These are phyloP conservation scores for Tuber borchii DNA, from an alignment of 495 filamentous ascomycete genomes.

Conservation along the genomic window DNA sequence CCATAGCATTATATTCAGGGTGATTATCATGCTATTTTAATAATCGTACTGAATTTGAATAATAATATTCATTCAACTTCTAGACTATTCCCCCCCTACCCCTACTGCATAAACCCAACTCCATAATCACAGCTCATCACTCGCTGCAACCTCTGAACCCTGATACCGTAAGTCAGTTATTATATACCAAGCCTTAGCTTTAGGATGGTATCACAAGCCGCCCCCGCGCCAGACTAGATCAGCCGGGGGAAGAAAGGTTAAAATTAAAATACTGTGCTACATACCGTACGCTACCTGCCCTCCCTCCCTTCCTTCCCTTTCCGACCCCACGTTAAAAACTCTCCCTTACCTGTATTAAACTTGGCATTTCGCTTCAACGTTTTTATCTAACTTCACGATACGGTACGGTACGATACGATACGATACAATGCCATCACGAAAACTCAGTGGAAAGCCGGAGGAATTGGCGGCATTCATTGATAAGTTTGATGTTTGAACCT, in stretches of 20 bases:
- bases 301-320: not conserved
- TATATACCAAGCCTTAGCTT: too few relatives aligned
- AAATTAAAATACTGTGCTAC: not conserved
- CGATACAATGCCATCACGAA: conserved; percentile 53
- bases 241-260: not conserved
- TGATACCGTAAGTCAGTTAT: too few relatives aligned
- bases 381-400: not conserved
- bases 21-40: too few relatives aligned
- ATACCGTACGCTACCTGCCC: not conserved
- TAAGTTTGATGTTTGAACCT: conserved; percentile 69
- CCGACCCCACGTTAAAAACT: not conserved
- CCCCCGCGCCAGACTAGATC: not conserved
- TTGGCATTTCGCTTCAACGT: not conserved
- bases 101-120: too few relatives aligned
- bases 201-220: too few relatives aligned
- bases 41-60: too few relatives aligned
- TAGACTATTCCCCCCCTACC: too few relatives aligned
- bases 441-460: conserved; percentile 66
- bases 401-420: too few relatives aligned
- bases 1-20: too few relatives aligned
- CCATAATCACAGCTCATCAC: not conserved
- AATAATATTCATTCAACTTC: too few relatives aligned
- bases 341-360: not conserved
- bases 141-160: not conserved
- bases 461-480: conserved; percentile 76